These are phyloP conservation scores for Fusarium domesticum DNA, from an alignment of 2,329 filamentous ascomycete genomes.

Conservation along the genomic window DNA sequence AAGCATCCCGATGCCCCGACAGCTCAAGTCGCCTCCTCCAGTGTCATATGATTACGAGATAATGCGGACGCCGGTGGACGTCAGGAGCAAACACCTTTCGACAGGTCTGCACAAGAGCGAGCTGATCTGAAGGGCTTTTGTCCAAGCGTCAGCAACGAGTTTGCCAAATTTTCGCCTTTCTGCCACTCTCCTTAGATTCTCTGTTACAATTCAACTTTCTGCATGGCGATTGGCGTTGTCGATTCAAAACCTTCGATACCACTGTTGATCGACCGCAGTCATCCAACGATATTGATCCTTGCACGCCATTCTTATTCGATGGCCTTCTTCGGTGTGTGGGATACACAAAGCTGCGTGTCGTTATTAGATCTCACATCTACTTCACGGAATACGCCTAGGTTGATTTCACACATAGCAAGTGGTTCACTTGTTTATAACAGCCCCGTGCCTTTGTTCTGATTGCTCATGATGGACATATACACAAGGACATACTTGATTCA, in stretches of 20 bases:
- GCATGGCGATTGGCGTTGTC: constrained; percentile 43
- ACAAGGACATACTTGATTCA: neutral
- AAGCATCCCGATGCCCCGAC: constrained; percentile 35
- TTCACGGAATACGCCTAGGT: neutral
- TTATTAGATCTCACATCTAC: no score
- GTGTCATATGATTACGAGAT: constrained; percentile 39
- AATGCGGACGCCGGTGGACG: constrained; percentile 34
- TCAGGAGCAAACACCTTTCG: constrained; percentile 39
- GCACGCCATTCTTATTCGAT: no score
- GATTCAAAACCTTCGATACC: constrained; percentile 23
- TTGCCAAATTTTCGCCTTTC: constrained; percentile 14
- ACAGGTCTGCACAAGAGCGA: constrained; percentile 54
- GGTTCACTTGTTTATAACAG: neutral
- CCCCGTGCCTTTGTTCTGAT: neutral
- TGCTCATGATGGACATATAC: neutral
- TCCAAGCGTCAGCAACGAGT: constrained; percentile 3
- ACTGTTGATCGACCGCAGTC: constrained; percentile 12
- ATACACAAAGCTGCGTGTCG: no score
- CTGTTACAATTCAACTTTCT: constrained; percentile 26
- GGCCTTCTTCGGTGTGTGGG: no score
- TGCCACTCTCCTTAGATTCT: constrained; percentile 19
- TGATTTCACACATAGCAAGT: neutral
- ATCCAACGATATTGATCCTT: neutral
- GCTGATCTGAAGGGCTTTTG: constrained; percentile 46
- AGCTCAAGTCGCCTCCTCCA: constrained; percentile 36